Evolutionary conservation across 805 yeast genomes (phyloP), one percentile per base, ranked within the genome.

Genomic region (Blastobotrys parvus): DNA sequence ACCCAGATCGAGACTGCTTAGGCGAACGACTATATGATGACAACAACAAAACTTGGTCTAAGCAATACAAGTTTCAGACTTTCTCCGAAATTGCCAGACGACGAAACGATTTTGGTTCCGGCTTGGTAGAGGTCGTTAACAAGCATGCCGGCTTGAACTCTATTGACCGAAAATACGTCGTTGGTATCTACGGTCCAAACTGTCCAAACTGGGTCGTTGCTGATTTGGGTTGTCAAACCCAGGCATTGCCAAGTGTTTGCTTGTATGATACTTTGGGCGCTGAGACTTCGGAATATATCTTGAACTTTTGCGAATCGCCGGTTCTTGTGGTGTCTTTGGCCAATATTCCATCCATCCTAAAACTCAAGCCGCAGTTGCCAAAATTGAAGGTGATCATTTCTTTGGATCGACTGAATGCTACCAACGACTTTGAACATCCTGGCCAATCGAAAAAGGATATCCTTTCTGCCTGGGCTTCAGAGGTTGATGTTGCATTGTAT

Each of bases 181-280:
- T 51, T n/a, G 49, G 41, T 50, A 45, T 48, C 57, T 59, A 47
- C 43, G 61, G 43, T 59, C 68, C 57, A 16, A 47, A 48, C 56
- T 60, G 46, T 61, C 62, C 41, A 52, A 54, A 82, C 60, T 83
- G 92, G 92, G 68, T 71, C 25, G 57, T 82, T 16, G 61, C 82
- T 22, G 92, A 83, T 61, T 59, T 82, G 53, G 88, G 87, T 0
- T 76, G 83, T 53, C 71, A 70, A 35, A 70, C 77, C 5, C 80
- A 75, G 63, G 71, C 71, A 59, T 70, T 67, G 33, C 59, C 75
- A n/a, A 69, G 70, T 45, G 76, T 78, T 8, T 72, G 78, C 3
- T 57, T 76, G 18, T 76, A 76, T 53, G 80, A 77, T 46, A 74
- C 80, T 6, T 56, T 76, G 45, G 82, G 81, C 3, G 70, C 79